Percentiles rank a stretch among this genome's conserved stretches.
phyloP scores from a whole-genome alignment of 176 grass and related monocot species.

The Zizania latifolia region DNA sequence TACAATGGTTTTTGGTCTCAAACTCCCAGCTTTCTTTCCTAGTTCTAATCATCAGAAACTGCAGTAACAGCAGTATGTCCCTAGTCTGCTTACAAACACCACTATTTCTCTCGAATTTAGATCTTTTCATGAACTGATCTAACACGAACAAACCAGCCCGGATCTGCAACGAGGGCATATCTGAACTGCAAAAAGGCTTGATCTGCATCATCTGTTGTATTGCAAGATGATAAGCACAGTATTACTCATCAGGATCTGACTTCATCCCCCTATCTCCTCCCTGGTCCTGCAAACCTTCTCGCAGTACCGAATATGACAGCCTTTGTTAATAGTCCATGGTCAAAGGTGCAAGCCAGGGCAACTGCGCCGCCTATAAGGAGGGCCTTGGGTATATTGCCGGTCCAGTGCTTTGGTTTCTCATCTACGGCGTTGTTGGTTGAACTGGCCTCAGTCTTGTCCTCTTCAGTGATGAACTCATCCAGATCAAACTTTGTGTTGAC shows the following conservation, averaged over 20 bases:
- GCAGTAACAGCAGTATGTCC: slow-evolving; percentile 13
- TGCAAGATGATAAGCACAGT: background rate
- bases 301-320: slow-evolving; percentile 75
- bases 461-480: slow-evolving; percentile 29
- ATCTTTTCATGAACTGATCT: background rate
- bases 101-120: background rate
- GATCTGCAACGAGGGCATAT: background rate
- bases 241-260: background rate
- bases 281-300: slow-evolving; percentile 71
- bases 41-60: slow-evolving; percentile 16
- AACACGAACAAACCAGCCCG: background rate
- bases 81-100: slow-evolving; percentile 1
- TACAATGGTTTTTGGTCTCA: background rate
- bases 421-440: slow-evolving; percentile 36
- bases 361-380: slow-evolving; percentile 62
- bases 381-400: slow-evolving; percentile 52
- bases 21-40: background rate
- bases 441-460: slow-evolving; percentile 15
- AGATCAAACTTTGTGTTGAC: slow-evolving; percentile 61
- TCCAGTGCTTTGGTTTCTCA: slow-evolving; percentile 67
- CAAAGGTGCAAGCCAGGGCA: slow-evolving; percentile 67
- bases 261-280: slow-evolving; percentile 46
- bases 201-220: background rate
- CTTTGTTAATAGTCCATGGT: slow-evolving; percentile 78
- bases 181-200: background rate